phyloP scores from a whole-genome alignment of 1,139 yeast genomes.

The Candida sanyaensis region DNA sequence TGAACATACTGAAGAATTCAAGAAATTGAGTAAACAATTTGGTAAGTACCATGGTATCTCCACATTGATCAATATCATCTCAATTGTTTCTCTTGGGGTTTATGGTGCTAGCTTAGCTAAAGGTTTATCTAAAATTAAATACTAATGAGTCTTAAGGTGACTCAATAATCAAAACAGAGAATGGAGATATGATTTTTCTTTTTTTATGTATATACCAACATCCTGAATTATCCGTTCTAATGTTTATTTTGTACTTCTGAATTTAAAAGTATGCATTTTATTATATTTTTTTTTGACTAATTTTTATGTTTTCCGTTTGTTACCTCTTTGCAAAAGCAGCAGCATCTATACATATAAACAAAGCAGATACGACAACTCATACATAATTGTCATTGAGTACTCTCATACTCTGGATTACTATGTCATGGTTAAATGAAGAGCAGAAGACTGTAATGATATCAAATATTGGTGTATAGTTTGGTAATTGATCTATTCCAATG shows the following conservation, averaged over 20 bases:
- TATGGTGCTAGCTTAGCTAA: constrained; percentile 57
- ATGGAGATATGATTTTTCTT: background rate
- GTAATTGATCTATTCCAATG: background rate
- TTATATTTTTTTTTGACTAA: background rate
- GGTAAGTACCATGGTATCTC: constrained; percentile 78
- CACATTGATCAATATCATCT: constrained; percentile 62
- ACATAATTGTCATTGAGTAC: too few relatives aligned
- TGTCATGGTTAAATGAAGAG: too few relatives aligned
- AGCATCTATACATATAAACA: too few relatives aligned
- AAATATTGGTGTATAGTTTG: constrained; percentile 18
- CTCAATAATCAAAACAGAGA: background rate
- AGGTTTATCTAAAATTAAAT: constrained; percentile 11
- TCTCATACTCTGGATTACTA: too few relatives aligned
- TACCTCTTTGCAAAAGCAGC: too few relatives aligned
- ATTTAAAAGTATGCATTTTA: background rate
- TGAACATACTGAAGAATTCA: constrained; percentile 51
- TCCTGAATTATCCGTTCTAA: background rate
- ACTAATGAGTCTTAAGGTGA: background rate
- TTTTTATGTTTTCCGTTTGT: too few relatives aligned
- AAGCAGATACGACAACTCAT: too few relatives aligned
- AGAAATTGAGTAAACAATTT: constrained; percentile 59
- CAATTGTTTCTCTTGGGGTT: constrained; percentile 59
- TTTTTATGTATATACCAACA: background rate
- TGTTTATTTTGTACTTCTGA: background rate
- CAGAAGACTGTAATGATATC: too few relatives aligned